Evolutionary conservation across 2,329 filamentous ascomycete genomes (phyloP).

Genomic region (Boeremia lycopersici): DNA sequence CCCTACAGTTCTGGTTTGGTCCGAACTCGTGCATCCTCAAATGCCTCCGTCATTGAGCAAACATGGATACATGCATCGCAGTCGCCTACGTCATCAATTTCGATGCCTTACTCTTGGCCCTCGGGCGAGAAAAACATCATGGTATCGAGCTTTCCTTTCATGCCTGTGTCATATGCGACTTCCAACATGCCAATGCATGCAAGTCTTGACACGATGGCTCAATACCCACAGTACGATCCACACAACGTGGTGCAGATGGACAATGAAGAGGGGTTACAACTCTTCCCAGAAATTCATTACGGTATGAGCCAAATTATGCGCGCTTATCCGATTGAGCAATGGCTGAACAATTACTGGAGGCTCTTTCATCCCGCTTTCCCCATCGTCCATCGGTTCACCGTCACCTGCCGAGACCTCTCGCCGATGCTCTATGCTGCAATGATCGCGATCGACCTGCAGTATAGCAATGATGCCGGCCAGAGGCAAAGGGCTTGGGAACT

Average conservation of each 20-base stretch:
- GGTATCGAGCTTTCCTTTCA: conserved; percentile 32
- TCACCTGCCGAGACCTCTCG: conserved; percentile 42
- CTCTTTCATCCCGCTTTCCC: conserved; percentile 54
- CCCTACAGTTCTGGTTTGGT: conserved; percentile 32
- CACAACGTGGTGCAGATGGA: conserved; percentile 45
- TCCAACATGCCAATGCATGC: conserved; percentile 28
- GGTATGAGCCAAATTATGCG: conserved; percentile 45
- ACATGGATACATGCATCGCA: conserved; percentile 39
- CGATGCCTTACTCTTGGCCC: conserved; percentile 41
- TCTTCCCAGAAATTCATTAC: conserved; percentile 46
- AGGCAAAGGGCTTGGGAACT: conserved; percentile 46
- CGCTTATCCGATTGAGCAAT: conserved; percentile 46
- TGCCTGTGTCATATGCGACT: conserved; percentile 34
- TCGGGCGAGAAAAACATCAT: conserved; percentile 37
- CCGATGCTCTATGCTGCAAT: conserved; percentile 54
- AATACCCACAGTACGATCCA: conserved; percentile 35
- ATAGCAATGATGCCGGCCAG: conserved; percentile 42
- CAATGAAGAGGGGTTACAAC: conserved; percentile 41
- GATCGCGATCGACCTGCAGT: conserved; percentile 52
- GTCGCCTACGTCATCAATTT: conserved; percentile 45
- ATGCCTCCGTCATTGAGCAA: conserved; percentile 43
- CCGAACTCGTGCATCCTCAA: conserved; percentile 46
- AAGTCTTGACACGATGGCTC: conserved; percentile 29
- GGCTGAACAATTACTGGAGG: conserved; percentile 54
- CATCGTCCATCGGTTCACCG: conserved; percentile 51